Evolutionary conservation across 768 basidiomycete genomes (phyloP), one percentile per base, ranked within the genome.

Genomic region (Russula ochroleuca): DNA sequence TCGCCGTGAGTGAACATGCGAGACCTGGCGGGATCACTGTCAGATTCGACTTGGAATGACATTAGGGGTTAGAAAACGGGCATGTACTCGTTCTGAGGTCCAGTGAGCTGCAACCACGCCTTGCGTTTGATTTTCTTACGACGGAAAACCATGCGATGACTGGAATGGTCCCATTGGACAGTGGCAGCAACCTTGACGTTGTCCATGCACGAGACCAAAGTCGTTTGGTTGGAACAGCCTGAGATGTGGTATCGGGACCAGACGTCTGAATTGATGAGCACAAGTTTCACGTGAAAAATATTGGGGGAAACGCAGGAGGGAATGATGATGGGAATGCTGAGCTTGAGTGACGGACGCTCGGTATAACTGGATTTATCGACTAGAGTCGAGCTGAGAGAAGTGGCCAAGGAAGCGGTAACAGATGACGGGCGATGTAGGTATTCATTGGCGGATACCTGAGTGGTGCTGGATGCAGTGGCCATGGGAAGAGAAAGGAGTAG

Each of bases 91-190:
- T 56, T 52, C 1, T 57, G 49, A 31, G 49, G 56, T 21, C 56
- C 55, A 2, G 55, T 40, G 7, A 41, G 48, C 10, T 31, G 40
- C 38, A 62, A 23, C 61, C 61, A 62, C 6, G 51, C 48, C 48
- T 43, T 62, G 40, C 55, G 57, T 31, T 40, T 62, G 5, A 43
- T 14, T 40, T 51, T 63, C 56, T 58, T 25, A 11, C 56, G 31
- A 41, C 23, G 56, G 11, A 57, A 63, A 6, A 63, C 50, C 55
- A 58, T 52, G 19, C 49, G 31, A 13, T 56, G 62, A 25, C 49
- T 63, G 5, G 41, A 25, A 25, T 25, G 62, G n/a, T 63, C 33
- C 62, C 62, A 63, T 1, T 63, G 25, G 40, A 63, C 9, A 23
- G 40, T 52, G 19, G 56, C 62, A 2, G n/a, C n/a, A n/a, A 63